These are phyloP conservation scores for Leccinellum luteum DNA, from an alignment of 768 basidiomycete species.

Conservation along the genomic window DNA sequence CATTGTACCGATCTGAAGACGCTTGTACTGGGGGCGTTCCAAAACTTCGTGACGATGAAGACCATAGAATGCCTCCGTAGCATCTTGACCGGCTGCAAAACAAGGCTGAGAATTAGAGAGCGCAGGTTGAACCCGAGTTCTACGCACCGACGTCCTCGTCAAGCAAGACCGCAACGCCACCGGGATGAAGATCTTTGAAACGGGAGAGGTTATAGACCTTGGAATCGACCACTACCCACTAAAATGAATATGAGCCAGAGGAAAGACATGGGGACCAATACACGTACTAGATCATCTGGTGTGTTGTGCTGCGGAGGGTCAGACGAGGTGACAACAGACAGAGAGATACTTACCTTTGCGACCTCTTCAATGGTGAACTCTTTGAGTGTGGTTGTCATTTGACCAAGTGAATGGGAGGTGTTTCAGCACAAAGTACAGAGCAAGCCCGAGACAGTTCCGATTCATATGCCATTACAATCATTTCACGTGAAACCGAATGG, in stretches of 20 bases:
- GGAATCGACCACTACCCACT: slow-evolving; percentile 85
- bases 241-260: background rate
- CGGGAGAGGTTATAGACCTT: slow-evolving; percentile 82
- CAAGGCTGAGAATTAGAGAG: too few species aligned
- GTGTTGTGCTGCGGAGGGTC: slow-evolving; percentile 59
- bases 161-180: slow-evolving; percentile 75
- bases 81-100: too few species aligned
- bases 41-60: too few species aligned
- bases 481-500: slow-evolving; percentile 9
- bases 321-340: background rate
- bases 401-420: background rate
- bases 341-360: slow-evolving; percentile 39
- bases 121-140: too few species aligned
- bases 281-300: slow-evolving; percentile 66
- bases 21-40: too few species aligned
- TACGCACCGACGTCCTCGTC: slow-evolving; percentile 69
- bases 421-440: background rate
- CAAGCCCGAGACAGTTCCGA: background rate
- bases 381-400: slow-evolving; percentile 37
- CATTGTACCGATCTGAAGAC: too few species aligned
- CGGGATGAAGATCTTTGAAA: slow-evolving; percentile 82
- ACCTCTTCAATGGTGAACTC: slow-evolving; percentile 59
- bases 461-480: background rate
- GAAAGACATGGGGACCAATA: background rate
- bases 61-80: too few species aligned